These are phyloP conservation scores for Odontarrhena argentea DNA, from an alignment of 345 rosid genomes.

Conservation along the genomic window DNA sequence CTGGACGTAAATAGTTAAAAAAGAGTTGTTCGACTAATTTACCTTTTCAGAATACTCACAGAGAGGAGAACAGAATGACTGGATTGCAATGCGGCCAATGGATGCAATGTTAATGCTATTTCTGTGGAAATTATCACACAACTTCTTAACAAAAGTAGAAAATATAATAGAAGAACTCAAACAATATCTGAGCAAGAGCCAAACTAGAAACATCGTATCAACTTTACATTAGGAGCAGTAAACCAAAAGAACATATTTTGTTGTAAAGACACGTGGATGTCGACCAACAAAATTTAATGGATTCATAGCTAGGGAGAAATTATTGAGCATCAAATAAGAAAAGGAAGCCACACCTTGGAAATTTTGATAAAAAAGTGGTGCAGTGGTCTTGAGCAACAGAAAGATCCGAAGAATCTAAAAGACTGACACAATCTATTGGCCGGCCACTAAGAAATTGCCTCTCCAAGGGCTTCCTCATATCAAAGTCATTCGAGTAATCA, in stretches of 20 bases:
- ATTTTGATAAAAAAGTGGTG: constrained; percentile 63
- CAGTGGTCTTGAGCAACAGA: constrained; percentile 57
- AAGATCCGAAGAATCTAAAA: constrained; percentile 59
- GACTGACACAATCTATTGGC: constrained; percentile 72
- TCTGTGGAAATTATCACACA: constrained; percentile 46
- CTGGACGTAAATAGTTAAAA: constrained; percentile 13
- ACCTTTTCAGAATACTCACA: constrained; percentile 75
- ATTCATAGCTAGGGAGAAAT: constrained; percentile 5
- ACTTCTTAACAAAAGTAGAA: background rate
- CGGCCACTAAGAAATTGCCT: constrained; percentile 63
- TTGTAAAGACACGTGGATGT: background rate
- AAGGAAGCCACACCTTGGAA: constrained; percentile 49
- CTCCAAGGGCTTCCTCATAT: constrained; percentile 90
- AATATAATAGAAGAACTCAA: background rate
- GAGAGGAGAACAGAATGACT: constrained; percentile 87
- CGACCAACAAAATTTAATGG: background rate
- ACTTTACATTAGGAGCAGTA: background rate
- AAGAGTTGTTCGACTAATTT: constrained; percentile 30
- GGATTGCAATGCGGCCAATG: constrained; percentile 78
- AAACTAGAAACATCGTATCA: background rate
- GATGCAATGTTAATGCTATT: constrained; percentile 52
- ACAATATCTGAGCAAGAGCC: background rate
- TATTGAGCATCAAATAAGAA: constrained; percentile 30
- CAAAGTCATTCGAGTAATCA: constrained; percentile 77
- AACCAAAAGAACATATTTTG: background rate